These are phyloP conservation scores for Avicennia marina DNA, from an alignment of 257 asterid genomes.

Conservation along the genomic window DNA sequence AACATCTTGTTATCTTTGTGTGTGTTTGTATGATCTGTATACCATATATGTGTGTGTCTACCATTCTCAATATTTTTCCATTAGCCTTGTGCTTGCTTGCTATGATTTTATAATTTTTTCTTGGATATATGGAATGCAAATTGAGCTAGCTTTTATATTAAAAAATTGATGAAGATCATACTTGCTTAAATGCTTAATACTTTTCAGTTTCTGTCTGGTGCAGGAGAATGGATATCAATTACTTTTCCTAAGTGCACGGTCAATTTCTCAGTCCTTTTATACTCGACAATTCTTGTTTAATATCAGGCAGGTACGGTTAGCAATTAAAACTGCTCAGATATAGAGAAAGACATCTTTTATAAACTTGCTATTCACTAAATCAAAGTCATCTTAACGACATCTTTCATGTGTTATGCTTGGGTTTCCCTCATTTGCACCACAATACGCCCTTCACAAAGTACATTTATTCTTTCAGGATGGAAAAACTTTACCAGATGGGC, in stretches of 20 bases:
- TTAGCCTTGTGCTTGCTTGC: not conserved
- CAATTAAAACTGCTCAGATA: not conserved
- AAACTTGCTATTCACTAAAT: not conserved
- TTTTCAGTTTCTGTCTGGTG: conserved; percentile 25
- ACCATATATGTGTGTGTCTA: not conserved
- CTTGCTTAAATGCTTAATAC: not conserved
- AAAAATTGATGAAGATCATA: conserved; percentile 1
- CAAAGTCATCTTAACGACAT: not conserved
- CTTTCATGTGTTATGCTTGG: not conserved
- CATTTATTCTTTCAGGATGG: conserved; percentile 61
- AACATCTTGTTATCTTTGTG: not conserved
- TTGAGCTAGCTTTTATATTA: not conserved
- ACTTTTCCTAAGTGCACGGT: conserved; percentile 93
- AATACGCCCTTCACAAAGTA: not conserved
- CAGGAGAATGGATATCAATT: conserved; percentile 97
- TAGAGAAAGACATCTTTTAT: not conserved
- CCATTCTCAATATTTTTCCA: not conserved
- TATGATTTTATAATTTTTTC: not conserved
- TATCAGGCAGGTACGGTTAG: conserved; percentile 72
- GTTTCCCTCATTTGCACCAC: not conserved
- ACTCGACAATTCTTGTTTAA: conserved; percentile 80
- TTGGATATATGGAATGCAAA: not conserved
- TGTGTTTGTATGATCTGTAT: too few relatives aligned
- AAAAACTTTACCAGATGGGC: conserved; percentile 91
- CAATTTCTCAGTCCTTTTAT: conserved; percentile 83